Base-by-base conservation (phyloP, 2,329 filamentous ascomycete species). In the Neofusicoccum umdonicola region DNA sequence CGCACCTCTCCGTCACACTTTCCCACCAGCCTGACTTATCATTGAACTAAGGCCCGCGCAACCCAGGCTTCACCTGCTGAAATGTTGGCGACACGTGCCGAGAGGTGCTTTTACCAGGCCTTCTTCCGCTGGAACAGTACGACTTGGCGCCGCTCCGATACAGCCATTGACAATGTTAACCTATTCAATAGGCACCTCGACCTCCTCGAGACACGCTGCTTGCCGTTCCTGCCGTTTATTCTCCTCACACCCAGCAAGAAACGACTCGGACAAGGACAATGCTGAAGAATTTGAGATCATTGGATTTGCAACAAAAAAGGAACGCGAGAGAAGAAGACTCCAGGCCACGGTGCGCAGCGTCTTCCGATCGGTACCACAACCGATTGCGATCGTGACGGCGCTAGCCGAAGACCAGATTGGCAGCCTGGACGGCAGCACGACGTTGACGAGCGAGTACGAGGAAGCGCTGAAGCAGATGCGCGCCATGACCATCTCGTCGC, bases 401-500 rank as follows among this genome's bases (percentile, higher is more conserved):
- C 41, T 63, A 7, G 61, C 27, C 68, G 8, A 58, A 66, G 45
- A 64, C 63, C 35, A 31, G 35, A 17, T 12, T 27, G 17, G 19
- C 5, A 27, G n/a, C 52, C 17, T 15, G 31, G 9, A 37, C 51
- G 35, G 52, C 12, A 35, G 19, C 3, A n/a, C 7, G 2, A 15
- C 37, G 22, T 5, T 44, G 11, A 34, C 42, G 39, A 19, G 12
- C 11, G 54, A 44, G 15, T 34, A 17, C 19, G 41, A 60, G 22
- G 31, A 60, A 1, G 27, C n/a, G n/a, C 11, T 67, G n/a, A 31
- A 60, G 2, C 34, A 8, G 31, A 4, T 47, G 56, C 77, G 80
- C 41, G 85, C 82, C 47, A 84, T 87, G 69, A 87, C 85, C 8
- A 83, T 88, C 37, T 88, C 87, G 3, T 88, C 86, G 1, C 83